Evolutionary conservation across 192 early-diverging fungal species (phyloP), one percentile per base, ranked within the genome.

Genomic region (Coemansia sp.): DNA sequence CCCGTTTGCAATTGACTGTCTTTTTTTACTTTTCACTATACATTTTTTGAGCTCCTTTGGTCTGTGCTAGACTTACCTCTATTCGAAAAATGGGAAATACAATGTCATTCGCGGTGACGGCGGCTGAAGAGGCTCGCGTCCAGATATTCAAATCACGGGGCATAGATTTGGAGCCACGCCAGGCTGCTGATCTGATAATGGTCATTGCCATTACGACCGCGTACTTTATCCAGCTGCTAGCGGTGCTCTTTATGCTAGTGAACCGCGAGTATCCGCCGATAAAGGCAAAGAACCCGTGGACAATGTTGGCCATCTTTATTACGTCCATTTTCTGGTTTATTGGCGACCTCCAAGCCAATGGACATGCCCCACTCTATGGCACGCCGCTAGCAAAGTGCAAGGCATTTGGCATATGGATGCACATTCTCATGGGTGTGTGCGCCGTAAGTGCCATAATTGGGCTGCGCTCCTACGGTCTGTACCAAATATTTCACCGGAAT

Each of bases 211-310:
- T 55, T n/a, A n/a, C 51, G 26, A 13, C 31, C 11, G 14, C 33
- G 26, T 81, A 79, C 48, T 56, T 72, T 37, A 1, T 76, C 21
- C 56, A 83, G 57, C 51, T 79, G 13, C 10, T 66, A 3, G 66
- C 73, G 1, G 51, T 73, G 9, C 40, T 23, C 1, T 84, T 71
- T 38, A 55, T 76, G n/a, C 36, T 84, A 1, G 67, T 53, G 60
- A 79, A 84, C 63, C 73, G 77, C 58, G 71, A 67, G 53, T 84
- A 79, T 60, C 67, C 82, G 55, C 82, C 82, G 31, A 65, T 84
- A 18, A 84, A 84, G 51, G 75, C 82, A 21, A 84, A 84, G 45
- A 73, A 79, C 38, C 77, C 71, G 24, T 62, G 67, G 10, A 63
- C 79, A 14, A 79, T 79, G 82, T 62, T 58, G 10, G 37, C 59